These are phyloP conservation scores for Trichoderma sp. DNA, from an alignment of 2,329 filamentous ascomycete species.

Conservation along the genomic window DNA sequence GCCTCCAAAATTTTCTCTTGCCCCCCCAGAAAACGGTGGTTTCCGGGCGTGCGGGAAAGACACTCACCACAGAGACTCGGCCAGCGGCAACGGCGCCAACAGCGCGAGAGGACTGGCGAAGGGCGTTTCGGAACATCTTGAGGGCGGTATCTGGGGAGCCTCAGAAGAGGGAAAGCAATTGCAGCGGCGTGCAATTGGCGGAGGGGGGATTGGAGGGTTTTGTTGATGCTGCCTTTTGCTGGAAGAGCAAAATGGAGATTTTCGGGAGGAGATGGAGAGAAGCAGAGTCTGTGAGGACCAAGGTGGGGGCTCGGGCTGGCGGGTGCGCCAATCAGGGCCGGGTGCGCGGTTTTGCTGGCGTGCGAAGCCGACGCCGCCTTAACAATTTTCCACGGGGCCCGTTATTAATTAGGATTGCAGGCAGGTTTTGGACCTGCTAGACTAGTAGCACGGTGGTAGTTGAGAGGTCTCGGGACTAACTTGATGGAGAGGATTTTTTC, in stretches of 20 bases:
- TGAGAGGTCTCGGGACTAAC: conserved; percentile 4
- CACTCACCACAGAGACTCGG: conserved; percentile 93
- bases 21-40: conserved; percentile 33
- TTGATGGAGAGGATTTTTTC: conserved; percentile 5
- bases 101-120: conserved; percentile 94
- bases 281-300: conserved; percentile 47
- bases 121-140: conserved; percentile 96
- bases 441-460: neutral
- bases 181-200: conserved; percentile 62
- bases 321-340: conserved; percentile 39
- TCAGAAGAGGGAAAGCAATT: conserved; percentile 61
- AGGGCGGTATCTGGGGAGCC: conserved; percentile 53
- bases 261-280: conserved; percentile 44
- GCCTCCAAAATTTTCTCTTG: conserved; percentile 30
- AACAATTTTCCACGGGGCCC: conserved; percentile 40
- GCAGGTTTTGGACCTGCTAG: neutral
- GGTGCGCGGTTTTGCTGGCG: conserved; percentile 44
- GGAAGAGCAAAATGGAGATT: conserved; percentile 48
- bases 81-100: conserved; percentile 90
- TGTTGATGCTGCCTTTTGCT: conserved; percentile 51
- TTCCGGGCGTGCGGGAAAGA: conserved; percentile 44
- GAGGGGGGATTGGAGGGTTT: conserved; percentile 58
- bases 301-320: conserved; percentile 41
- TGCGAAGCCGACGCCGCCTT: conserved; percentile 42
- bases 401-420: neutral